These are phyloP conservation scores for Paraurostyla sp. DNA, from an alignment of 73 alveolate genomes.

Conservation along the genomic window DNA sequence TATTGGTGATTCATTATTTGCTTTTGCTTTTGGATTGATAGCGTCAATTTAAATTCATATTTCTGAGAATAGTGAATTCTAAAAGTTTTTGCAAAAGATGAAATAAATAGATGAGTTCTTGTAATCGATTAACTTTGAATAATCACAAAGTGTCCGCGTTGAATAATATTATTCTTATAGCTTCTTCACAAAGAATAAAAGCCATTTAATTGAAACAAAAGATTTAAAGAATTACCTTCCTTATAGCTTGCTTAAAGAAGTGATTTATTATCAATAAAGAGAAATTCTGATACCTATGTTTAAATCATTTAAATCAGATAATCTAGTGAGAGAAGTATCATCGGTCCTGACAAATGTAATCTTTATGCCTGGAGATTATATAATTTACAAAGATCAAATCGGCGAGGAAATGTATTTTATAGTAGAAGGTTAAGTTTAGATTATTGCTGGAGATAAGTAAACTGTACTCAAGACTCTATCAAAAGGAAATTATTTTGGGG, in stretches of 20 bases:
- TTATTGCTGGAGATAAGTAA: conserved; percentile 70
- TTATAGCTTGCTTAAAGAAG: conserved; percentile 51
- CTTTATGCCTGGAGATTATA: conserved; percentile 78
- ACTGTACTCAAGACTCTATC: conserved; percentile 66
- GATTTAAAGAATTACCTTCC: conserved; percentile 49
- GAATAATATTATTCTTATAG: conserved; percentile 53
- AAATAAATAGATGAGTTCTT: conserved; percentile 55
- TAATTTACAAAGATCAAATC: conserved; percentile 66
- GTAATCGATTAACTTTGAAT: conserved; percentile 26
- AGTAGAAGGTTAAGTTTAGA: conserved; percentile 72
- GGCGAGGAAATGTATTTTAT: conserved; percentile 86
- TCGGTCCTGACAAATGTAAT: conserved; percentile 51
- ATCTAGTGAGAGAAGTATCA: conserved; percentile 63
- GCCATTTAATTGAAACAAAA: not conserved
- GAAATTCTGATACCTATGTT: conserved; percentile 71
- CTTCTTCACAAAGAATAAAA: not conserved
- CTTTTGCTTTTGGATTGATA: conserved; percentile 80
- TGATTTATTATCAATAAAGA: conserved; percentile 32
- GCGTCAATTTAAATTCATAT: conserved; percentile 67
- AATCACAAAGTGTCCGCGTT: conserved; percentile 1
- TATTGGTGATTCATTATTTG: conserved; percentile 74
- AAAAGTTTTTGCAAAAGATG: conserved; percentile 63
- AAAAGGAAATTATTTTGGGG: conserved; percentile 78
- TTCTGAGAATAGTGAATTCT: conserved; percentile 29
- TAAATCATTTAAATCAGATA: conserved; percentile 49